Evolutionary conservation across 2,329 filamentous ascomycete genomes (phyloP).

Genomic region (Chaetomiaceae sp.): DNA sequence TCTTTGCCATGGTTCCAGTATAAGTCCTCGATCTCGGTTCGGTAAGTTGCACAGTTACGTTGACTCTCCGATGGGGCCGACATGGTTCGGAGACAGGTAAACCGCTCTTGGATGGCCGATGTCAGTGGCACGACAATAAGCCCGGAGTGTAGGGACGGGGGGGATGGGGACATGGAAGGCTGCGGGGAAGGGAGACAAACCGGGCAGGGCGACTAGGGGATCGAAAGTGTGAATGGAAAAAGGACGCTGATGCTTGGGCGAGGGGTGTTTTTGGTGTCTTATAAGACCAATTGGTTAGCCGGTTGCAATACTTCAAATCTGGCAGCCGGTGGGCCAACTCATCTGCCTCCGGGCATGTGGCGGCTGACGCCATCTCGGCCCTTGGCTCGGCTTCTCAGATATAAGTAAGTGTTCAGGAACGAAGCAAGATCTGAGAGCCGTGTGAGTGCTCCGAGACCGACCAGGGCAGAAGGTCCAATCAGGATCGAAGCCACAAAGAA

Average conservation of each 20-base stretch:
- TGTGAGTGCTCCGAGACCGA: not conserved
- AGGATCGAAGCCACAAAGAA: not conserved
- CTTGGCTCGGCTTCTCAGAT: not conserved
- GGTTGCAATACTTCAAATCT: no score
- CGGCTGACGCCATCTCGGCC: slow-evolving; percentile 1
- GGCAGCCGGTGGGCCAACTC: not conserved
- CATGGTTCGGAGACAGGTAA: slow-evolving; percentile 8
- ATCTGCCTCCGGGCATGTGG: not conserved
- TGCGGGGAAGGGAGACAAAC: not conserved
- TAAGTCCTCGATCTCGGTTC: slow-evolving; percentile 21
- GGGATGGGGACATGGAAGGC: not conserved
- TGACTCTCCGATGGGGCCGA: not conserved
- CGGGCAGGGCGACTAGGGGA: not conserved
- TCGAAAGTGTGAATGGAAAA: not conserved
- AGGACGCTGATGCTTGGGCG: not conserved
- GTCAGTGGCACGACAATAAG: not conserved
- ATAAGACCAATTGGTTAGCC: no score
- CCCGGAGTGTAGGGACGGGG: not conserved
- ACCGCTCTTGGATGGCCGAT: not conserved
- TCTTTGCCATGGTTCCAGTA: slow-evolving; percentile 23
- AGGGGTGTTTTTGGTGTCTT: not conserved
- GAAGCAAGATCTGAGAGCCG: not conserved
- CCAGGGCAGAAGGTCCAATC: not conserved
- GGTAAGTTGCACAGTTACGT: slow-evolving; percentile 20
- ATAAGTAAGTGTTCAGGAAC: not conserved